Evolutionary conservation across 306 rosid genomes (phyloP), one percentile per base, ranked within the genome.

Genomic region (Vigna angularis): DNA sequence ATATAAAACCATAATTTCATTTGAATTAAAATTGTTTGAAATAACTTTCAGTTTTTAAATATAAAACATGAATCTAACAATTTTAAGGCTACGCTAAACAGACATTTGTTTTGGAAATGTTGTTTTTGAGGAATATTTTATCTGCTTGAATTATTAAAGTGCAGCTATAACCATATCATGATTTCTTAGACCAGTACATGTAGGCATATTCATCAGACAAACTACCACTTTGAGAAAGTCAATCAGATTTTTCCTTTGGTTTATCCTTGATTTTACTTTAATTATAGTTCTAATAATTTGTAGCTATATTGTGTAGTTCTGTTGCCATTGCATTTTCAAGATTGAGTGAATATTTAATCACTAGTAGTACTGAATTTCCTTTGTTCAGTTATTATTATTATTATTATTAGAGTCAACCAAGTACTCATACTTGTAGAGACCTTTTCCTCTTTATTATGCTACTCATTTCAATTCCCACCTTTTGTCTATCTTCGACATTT

Each of bases 271-370:
- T 20, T 51, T 67, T 44, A 67, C 15, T 45, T 6, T 22, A 67
- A 20, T 67, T 5, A 44, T 20, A 30, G 9, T 28, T 13, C 28
- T 28, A 24, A 59, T 2, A 9, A 44, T 44, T 3, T 45, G 5
- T 12, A 42, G 13, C 38, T 30, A 32, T 32, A 32, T 32, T 32
- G 1, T 5, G 5, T 32, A 4, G 45, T 40, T 7, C 9, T 40
- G 3, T 40, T 24, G 58, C 32, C 36, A 68, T 67, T 28, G 40
- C 66, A 56, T 76, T 77, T 66, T 17, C 24, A 28, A 28, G 55
- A 30, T 26, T 55, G 28, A 26, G 45, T 59, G 63, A 70, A 58
- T 47, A 12, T 70, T 70, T 70, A 30, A 16, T 40, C 40, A 53
- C 42, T 76, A 5, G 38, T 28, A 30, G 30, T 18, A 61, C 5